phyloP scores from a whole-genome alignment of 306 rosid species.

The Gastrolobium bilobum region DNA sequence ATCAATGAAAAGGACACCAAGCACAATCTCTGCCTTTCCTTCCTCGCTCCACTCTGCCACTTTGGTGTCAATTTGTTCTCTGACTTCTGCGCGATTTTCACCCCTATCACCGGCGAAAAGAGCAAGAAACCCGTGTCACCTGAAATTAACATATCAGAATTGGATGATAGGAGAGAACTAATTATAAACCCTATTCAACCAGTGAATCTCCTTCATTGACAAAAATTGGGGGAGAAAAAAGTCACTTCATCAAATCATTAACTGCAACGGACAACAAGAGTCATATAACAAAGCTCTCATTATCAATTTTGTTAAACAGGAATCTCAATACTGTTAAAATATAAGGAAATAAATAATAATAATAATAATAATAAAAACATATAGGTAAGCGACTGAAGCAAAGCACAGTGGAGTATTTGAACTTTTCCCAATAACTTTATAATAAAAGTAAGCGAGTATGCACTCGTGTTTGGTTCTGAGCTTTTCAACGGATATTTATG shows the following conservation, averaged over 20 bases:
- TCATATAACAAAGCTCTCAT: background rate
- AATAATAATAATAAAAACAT: no score
- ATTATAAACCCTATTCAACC: background rate
- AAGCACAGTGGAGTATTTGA: no score
- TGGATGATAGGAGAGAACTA: slow-evolving; percentile 3
- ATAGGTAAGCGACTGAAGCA: no score
- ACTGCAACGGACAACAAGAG: background rate
- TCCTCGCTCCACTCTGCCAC: slow-evolving; percentile 93
- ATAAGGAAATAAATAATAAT: no score
- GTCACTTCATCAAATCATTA: background rate
- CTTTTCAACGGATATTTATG: no score
- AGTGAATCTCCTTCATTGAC: background rate
- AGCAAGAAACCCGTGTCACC: slow-evolving; percentile 87
- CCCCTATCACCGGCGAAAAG: slow-evolving; percentile 88
- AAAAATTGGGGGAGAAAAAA: background rate
- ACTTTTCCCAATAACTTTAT: no score
- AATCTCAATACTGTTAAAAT: background rate
- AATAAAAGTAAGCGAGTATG: no score
- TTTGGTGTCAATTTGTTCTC: slow-evolving; percentile 88
- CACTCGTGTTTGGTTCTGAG: no score
- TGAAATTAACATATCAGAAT: slow-evolving; percentile 44
- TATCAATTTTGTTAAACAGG: background rate
- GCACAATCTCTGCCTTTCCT: slow-evolving; percentile 88
- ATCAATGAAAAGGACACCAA: slow-evolving; percentile 84
- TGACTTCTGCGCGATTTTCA: slow-evolving; percentile 86